Evolutionary conservation across 1,284 basidiomycete genomes (phyloP).

Genomic region (Spongispora temasekensis): DNA sequence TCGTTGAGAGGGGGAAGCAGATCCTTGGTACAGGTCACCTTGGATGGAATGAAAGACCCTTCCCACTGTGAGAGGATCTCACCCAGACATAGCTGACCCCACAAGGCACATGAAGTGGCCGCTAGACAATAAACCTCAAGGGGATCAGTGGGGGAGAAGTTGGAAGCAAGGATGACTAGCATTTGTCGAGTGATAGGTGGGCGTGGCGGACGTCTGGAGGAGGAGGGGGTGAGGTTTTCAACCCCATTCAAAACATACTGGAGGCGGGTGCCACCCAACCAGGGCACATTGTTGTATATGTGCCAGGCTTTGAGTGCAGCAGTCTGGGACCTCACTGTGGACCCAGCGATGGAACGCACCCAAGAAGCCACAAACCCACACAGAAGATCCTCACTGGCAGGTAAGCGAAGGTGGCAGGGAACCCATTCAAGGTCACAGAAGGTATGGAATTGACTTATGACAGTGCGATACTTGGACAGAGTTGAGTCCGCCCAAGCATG

Average conservation of each 20-base stretch:
- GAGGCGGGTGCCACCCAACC: not conserved
- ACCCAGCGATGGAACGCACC: not conserved
- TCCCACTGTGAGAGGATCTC: slow-evolving; percentile 8
- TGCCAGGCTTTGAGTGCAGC: slow-evolving; percentile 8
- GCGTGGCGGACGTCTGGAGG: not conserved
- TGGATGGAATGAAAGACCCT: not conserved
- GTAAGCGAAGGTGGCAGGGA: not conserved
- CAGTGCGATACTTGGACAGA: too few species aligned
- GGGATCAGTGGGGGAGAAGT: not conserved
- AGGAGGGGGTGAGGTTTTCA: not conserved
- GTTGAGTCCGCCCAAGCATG: too few species aligned
- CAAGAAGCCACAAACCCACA: not conserved
- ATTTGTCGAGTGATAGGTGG: not conserved
- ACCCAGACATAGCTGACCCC: not conserved
- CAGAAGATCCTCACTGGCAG: not conserved
- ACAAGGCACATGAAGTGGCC: slow-evolving; percentile 1
- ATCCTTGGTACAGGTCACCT: not conserved
- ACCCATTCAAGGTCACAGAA: not conserved
- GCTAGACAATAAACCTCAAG: slow-evolving; percentile 1
- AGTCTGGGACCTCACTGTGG: not conserved
- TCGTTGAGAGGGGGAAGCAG: not conserved
- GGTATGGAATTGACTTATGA: not conserved
- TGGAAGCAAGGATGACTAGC: not conserved
- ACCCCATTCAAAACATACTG: not conserved
- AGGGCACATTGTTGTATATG: slow-evolving; percentile 1